Evolutionary conservation across 2,329 filamentous ascomycete species (phyloP), one percentile per base, ranked within the genome.

Genomic region (Sporothrix protearum): DNA sequence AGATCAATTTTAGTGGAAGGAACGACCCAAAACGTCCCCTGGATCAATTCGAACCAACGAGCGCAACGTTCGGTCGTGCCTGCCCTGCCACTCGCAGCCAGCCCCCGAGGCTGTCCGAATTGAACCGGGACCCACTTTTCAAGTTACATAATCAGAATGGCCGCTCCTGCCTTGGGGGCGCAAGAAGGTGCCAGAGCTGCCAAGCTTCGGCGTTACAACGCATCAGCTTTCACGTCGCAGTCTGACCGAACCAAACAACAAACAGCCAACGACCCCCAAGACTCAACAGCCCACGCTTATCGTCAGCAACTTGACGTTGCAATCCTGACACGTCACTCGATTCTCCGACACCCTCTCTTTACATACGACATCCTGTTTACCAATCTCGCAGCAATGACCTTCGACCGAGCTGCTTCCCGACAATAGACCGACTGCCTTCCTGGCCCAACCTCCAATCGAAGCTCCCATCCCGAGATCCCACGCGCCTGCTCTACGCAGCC

Each of bases 21-120:
- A 2, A 5, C 39, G 2, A 25, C 22, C 61, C 22, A 53, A 53
- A 45, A n/a, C n/a, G 59, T 30, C 14, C 59, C 63, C 22, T 33
- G 39, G 33, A 12, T 22, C 22, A 53, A 14, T 22, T 25, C 25
- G 55, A 19, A 14, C 19, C n/a, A 64, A 25, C 9, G 22, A n/a
- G n/a, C n/a, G n/a, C n/a, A n/a, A n/a, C n/a, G n/a, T n/a, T 25
- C 59, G 9, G 53, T 33, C 9, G 33, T 39, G 2, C 36, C 42
- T 47, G 61, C 25, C 36, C 42, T 47, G 61, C 25, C 25, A 16
- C 10, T 12, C 33, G 7, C 3, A 25, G n/a, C 30, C 28, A 42
- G 36, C 45, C 59, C n/a, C 33, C 67, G 67, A 69, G 33, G 30
- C 67, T 57, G 67, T 55, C 49, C 67, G 67, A 69, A 45, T 22